Evolutionary conservation across 169 alveolate species (phyloP).

Genomic region (Cryptosporidium parvum): DNA sequence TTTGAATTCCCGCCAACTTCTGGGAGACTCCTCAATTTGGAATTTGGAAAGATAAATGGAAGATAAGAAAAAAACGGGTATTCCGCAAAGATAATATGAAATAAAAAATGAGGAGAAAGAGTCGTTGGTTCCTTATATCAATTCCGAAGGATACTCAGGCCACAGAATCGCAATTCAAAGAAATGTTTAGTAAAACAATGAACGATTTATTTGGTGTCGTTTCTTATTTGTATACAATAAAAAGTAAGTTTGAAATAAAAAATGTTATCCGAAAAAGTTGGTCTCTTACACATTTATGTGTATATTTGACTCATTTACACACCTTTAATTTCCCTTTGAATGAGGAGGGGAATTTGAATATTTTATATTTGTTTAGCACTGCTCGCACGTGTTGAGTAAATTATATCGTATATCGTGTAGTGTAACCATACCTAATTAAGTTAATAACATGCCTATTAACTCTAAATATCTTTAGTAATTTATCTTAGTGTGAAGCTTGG

Average conservation of each 20-base stretch:
- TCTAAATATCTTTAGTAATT: conserved; percentile 30
- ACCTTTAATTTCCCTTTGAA: not conserved
- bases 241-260: conserved; percentile 55
- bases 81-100: not conserved
- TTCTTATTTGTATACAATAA: conserved; percentile 53
- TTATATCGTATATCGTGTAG: not conserved
- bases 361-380: not conserved
- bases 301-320: not conserved
- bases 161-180: conserved; percentile 27
- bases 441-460: not conserved
- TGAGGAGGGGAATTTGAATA: not conserved
- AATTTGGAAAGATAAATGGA: not conserved
- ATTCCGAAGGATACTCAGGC: conserved; percentile 22
- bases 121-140: conserved; percentile 65
- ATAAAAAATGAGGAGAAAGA: conserved; percentile 61
- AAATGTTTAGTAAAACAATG: conserved; percentile 37
- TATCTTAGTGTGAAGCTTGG: conserved; percentile 53
- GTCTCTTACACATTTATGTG: not conserved
- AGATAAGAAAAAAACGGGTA: not conserved
- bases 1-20: not conserved
- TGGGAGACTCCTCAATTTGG: not conserved
- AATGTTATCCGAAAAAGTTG: not conserved
- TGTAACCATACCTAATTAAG: conserved; percentile 4
- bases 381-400: not conserved
- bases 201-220: conserved; percentile 62